Conservation (phyloP, 140 eudicot genomes). For the Erigeron philadelphicus region DNA sequence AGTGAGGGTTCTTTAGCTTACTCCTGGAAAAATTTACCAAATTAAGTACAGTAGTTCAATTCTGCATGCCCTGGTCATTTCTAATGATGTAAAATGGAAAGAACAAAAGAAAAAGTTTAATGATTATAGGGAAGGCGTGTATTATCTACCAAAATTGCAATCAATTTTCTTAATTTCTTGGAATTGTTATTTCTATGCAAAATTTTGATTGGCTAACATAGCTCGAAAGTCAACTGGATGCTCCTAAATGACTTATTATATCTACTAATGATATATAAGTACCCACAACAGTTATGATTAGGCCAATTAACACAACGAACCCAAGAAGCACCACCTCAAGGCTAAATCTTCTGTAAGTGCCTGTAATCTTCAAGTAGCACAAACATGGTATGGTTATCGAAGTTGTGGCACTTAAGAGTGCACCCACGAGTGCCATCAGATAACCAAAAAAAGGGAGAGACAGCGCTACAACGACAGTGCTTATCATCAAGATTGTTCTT, state of each 20-base stretch:
- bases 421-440: constrained; percentile 82
- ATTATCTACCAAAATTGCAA: not conserved
- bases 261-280: constrained; percentile 44
- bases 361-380: constrained; percentile 79
- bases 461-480: constrained; percentile 59
- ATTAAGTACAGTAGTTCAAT: no score
- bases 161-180: not conserved
- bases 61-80: no score
- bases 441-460: constrained; percentile 52
- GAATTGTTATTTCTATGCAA: not conserved
- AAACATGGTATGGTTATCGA: constrained; percentile 69
- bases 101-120: not conserved
- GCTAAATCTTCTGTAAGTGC: constrained; percentile 39
- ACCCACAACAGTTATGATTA: constrained; percentile 42
- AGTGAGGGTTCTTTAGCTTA: no score
- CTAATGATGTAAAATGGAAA: not conserved
- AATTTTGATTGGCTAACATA: constrained; percentile 3
- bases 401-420: constrained; percentile 57
- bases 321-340: constrained; percentile 35
- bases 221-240: constrained; percentile 1
- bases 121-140: not conserved
- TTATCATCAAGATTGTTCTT: constrained; percentile 48
- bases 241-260: constrained; percentile 35
- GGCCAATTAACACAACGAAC: constrained; percentile 38
- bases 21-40: no score